Evolutionary conservation across 2,329 filamentous ascomycete genomes (phyloP), one percentile per base, ranked within the genome.

Genomic region (Mollisia scopiformis): DNA sequence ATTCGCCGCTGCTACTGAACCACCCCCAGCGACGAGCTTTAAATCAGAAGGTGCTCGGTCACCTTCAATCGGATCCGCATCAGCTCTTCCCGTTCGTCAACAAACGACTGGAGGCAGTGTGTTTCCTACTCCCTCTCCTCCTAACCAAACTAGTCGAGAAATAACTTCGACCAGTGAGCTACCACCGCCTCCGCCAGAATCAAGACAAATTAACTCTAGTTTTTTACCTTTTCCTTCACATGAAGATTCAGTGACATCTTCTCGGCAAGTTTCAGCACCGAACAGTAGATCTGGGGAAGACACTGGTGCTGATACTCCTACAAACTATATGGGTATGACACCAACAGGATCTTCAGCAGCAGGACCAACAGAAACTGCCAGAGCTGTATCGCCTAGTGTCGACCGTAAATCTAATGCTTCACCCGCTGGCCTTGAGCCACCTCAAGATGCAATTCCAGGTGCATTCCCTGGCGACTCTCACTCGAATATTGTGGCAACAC

Each of bases 151-250:
- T 75, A 84, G 90, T 73, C 77, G 88, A 76, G 75, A 71, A 37
- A 81, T 83, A 28, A 86, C 88, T 11, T 76, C 83, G 59, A 79
- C 80, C 43, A 77, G 77, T 53, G 87, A 91, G 46, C 80, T 80
- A 21, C 79, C 82, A 55, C 85, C 88, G 37, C 80, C 89, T 30
- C 88, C 89, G 31, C 88, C 90, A 14, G 88, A 90, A 73, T 90
- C 90, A 23, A 84, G 88, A 61, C 92, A 96, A 73, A 87, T 94
- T 64, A 92, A 84, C 60, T 91, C 92, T 6, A 88, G 85, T 71
- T 89, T 90, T 73, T 78, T 94, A 51, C 90, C 91, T 5, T 87
- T 96, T 68, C 79, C 81, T 66, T 78, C 79, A 14, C 79, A 88
- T 51, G 79, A 83, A 52, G 88, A 91, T 62, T 92, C 91, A 2